Percentiles rank a stretch among this genome's conserved stretches.
Conservation (phyloP, 768 basidiomycete genomes). For the Gloeostereum incarnatum region DNA sequence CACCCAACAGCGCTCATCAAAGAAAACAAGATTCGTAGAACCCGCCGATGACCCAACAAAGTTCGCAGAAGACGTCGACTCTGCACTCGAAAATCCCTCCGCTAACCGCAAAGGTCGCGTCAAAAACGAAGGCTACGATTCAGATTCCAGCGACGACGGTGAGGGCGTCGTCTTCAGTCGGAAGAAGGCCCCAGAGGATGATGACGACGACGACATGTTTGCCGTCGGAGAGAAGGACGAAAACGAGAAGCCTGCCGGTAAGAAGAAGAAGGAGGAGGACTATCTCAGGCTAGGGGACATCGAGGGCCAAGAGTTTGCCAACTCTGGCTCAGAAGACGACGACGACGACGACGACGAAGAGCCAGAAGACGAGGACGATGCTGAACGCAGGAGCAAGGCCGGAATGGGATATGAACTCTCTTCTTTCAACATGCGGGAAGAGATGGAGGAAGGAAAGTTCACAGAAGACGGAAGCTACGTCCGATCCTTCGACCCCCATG, state of each 20-base stretch:
- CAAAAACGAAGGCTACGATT: conserved; percentile 84
- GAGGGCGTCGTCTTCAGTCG: conserved; percentile 89
- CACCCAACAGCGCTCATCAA: conserved; percentile 24
- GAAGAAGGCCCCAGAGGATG: conserved; percentile 49
- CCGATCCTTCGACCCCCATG: conserved; percentile 81
- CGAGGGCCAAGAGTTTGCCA: conserved; percentile 90
- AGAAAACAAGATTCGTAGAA: conserved; percentile 76
- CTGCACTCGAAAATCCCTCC: conserved; percentile 58
- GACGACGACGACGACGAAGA: conserved; percentile 39
- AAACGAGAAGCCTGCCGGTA: conserved; percentile 18
- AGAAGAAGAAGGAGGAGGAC: conserved; percentile 53
- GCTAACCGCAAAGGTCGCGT: conserved; percentile 62
- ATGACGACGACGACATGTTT: conserved; percentile 78
- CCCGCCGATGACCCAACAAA: conserved; percentile 65
- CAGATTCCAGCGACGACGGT: conserved; percentile 90
- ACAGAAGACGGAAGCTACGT: conserved; percentile 87
- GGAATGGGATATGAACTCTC: conserved; percentile 93
- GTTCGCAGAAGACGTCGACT: conserved; percentile 75
- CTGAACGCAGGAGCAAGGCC: conserved; percentile 61
- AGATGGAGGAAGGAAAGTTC: conserved; percentile 98
- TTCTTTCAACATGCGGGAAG: conserved; percentile 98
- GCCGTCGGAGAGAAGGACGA: conserved; percentile 50
- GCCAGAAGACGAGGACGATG: conserved; percentile 73
- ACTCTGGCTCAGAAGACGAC: conserved; percentile 32
- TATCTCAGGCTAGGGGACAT: conserved; percentile 89